Base-by-base conservation (phyloP, 2,329 filamentous ascomycete species). In the Daldinia sp. region DNA sequence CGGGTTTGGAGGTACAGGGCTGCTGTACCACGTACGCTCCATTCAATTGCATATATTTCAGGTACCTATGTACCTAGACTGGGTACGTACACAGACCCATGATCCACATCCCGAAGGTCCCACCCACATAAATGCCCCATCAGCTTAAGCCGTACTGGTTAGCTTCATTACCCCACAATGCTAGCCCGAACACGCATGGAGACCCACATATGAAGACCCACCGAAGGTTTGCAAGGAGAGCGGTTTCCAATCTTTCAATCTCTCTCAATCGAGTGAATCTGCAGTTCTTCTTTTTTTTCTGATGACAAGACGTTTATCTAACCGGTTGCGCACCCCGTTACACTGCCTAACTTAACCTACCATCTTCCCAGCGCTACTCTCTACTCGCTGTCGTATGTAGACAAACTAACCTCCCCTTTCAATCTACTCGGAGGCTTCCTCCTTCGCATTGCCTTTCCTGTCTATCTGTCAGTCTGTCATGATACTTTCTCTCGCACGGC, bases 391-490 rank as follows among this genome's bases (percentile, higher is more conserved):
- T 61, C 63, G 63, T 65, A 67, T 63, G 61, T 69, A 66, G 60
- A 65, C 51, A 62, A 62, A n/a, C 54, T 33, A 37, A 60, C 33
- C 44, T 61, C 35, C 48, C 44, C 48, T 67, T 63, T 50, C 15
- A 41, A 39, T 48, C 35, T 57, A 58, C 46, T 59, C 51, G 70
- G 54, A 67, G 70, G 67, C 42, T 67, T 15, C 28, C 51, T 46
- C 57, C 54, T 65, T 65, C 58, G 55, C 55, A 63, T 65, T 65
- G 48, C 35, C 13, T 68, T 62, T 66, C 62, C 35, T 35, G 33
- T 35, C 33, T 9, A 9, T 35, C 7, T 35, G 33, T 35, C 33
- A 48, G n/a, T 37, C 67, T 77, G 76, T 76, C 76, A 76, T 76
- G 75, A 74, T 73, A 74, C 64, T 70, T 70, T 68, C 63, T 60